Conservation (phyloP, 352 stramenopile genomes). For the Pythium biforme region DNA sequence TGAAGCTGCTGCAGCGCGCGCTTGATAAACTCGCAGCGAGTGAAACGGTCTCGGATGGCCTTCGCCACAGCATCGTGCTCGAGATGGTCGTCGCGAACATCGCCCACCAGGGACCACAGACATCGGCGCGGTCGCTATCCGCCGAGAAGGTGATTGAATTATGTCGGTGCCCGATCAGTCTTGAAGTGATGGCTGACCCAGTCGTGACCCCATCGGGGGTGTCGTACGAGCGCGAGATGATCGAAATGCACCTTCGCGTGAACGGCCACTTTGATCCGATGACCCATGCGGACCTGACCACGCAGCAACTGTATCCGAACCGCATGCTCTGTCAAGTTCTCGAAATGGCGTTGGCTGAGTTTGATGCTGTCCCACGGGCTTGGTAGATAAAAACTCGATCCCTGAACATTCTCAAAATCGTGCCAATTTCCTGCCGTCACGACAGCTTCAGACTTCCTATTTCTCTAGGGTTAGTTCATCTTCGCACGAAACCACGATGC, state of each 20-base stretch:
- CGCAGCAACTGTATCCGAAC: constrained; percentile 63
- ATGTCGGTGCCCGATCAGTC: constrained; percentile 68
- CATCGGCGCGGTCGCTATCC: not conserved
- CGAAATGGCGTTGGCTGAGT: too few species aligned
- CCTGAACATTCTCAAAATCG: too few species aligned
- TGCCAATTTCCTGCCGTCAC: too few species aligned
- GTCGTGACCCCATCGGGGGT: constrained; percentile 73
- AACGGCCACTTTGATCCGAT: constrained; percentile 77
- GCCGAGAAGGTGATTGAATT: constrained; percentile 64
- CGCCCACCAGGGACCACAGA: constrained; percentile 36
- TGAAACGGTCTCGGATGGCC: too few species aligned
- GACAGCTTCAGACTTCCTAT: too few species aligned
- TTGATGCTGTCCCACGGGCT: too few species aligned
- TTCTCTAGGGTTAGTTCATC: too few species aligned
- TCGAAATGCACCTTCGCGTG: constrained; percentile 65
- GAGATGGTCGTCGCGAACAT: constrained; percentile 67
- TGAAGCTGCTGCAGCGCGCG: constrained; percentile 46
- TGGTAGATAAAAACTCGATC: too few species aligned
- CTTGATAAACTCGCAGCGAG: constrained; percentile 61
- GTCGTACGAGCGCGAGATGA: constrained; percentile 78
- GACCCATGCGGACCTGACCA: constrained; percentile 52
- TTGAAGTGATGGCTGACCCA: constrained; percentile 77
- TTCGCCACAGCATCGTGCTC: constrained; percentile 31
- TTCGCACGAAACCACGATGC: too few species aligned
- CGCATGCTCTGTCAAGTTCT: too few species aligned